phyloP scores from a whole-genome alignment of 164 flowering plant genomes.

The Piper betle region DNA sequence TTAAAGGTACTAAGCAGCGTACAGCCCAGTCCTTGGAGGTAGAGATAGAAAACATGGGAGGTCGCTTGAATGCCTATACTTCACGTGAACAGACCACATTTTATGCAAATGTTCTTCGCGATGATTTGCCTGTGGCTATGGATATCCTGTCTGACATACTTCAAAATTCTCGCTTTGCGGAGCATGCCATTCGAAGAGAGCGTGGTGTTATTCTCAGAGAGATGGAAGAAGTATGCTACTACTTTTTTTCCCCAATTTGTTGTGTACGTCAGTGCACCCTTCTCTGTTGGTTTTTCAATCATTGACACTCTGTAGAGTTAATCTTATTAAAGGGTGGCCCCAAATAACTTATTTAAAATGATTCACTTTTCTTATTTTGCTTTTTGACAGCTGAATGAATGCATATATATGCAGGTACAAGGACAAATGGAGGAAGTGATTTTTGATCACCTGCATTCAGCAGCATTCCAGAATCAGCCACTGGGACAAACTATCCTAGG shows the following conservation, averaged over 20 bases:
- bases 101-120: slow-evolving; percentile 59
- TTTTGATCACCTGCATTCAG: slow-evolving; percentile 13
- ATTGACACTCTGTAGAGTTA: too few species aligned
- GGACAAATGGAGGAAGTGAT: slow-evolving; percentile 14
- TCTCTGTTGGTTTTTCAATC: too few species aligned
- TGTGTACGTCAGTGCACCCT: too few species aligned
- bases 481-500: slow-evolving; percentile 14
- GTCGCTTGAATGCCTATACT: slow-evolving; percentile 77
- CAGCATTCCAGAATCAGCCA: slow-evolving; percentile 12
- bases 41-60: slow-evolving; percentile 87
- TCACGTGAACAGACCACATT: slow-evolving; percentile 83
- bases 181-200: slow-evolving; percentile 38
- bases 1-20: slow-evolving; percentile 63
- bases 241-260: neutral
- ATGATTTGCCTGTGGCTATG: slow-evolving; percentile 45
- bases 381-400: slow-evolving; percentile 28
- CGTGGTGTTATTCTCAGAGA: slow-evolving; percentile 67
- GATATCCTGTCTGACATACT: slow-evolving; percentile 64
- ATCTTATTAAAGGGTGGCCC: too few species aligned
- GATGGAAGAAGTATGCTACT: slow-evolving; percentile 55
- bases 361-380: too few species aligned
- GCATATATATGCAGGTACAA: slow-evolving; percentile 10
- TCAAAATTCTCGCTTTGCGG: slow-evolving; percentile 62
- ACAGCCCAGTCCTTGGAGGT: slow-evolving; percentile 49
- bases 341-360: too few species aligned